These are phyloP conservation scores for Lasiodiplodia gonubiensis DNA, from an alignment of 2,329 filamentous ascomycete species.

Conservation along the genomic window DNA sequence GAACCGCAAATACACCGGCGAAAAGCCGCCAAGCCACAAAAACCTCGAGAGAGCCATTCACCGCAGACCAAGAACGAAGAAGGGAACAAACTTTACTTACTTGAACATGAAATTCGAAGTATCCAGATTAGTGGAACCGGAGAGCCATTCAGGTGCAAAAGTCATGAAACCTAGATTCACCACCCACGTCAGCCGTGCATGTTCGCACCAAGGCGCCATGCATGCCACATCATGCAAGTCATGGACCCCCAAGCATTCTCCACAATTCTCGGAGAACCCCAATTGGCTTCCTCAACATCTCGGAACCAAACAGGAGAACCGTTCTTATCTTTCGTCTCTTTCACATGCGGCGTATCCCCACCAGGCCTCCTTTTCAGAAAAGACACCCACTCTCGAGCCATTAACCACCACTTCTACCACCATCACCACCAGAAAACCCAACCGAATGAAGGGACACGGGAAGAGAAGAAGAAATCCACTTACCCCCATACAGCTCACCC, in stretches of 20 bases:
- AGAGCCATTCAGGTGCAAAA: conserved; percentile 69
- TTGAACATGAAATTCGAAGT: conserved; percentile 66
- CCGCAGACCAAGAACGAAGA: neutral
- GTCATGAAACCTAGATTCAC: conserved; percentile 63
- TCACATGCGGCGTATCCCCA: neutral
- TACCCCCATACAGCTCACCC: conserved; percentile 67
- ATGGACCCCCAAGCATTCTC: conserved; percentile 31
- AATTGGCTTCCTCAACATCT: conserved; percentile 25
- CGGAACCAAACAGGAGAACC: neutral
- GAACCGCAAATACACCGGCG: conserved; percentile 3
- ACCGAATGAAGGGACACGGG: neutral
- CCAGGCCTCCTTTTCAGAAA: neutral
- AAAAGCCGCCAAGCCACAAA: neutral
- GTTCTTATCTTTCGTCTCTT: neutral
- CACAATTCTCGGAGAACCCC: conserved; percentile 31
- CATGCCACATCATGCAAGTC: conserved; percentile 30
- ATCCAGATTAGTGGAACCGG: conserved; percentile 62
- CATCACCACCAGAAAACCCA: neutral
- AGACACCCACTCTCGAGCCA: neutral
- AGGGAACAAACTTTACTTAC: conserved; percentile 39
- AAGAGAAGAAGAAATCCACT: conserved; percentile 30
- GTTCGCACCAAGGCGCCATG: conserved; percentile 31
- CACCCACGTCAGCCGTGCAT: conserved; percentile 44
- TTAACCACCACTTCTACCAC: neutral
- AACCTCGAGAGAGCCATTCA: conserved; percentile 12